Conservation (phyloP, 2,329 filamentous ascomycete species). For the Diplodia sapinea region DNA sequence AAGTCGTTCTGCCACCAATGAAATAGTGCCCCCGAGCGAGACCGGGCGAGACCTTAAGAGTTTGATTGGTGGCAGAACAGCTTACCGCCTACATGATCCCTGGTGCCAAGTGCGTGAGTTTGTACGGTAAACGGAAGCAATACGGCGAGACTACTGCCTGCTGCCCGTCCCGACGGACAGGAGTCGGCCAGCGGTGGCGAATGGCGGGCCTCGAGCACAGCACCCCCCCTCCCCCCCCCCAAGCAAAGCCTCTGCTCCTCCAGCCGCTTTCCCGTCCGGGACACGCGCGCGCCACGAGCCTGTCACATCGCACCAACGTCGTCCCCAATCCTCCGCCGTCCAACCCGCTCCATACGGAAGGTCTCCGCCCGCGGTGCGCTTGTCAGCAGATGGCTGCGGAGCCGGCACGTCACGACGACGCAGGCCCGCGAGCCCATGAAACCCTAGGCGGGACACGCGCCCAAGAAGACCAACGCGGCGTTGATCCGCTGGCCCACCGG, state of each 20-base stretch:
- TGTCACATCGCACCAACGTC: constrained; percentile 10
- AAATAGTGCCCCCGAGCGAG: no score
- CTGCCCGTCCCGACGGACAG: constrained; percentile 20
- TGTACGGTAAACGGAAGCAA: constrained; percentile 7
- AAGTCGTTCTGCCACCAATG: no score
- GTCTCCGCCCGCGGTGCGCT: neutral
- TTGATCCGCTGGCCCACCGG: constrained; percentile 24
- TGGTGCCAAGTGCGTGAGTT: no score
- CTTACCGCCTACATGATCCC: no score
- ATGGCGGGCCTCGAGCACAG: neutral
- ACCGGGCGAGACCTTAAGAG: no score
- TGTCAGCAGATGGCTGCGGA: neutral
- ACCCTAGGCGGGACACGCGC: constrained; percentile 26
- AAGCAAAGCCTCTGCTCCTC: constrained; percentile 3
- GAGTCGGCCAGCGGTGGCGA: neutral
- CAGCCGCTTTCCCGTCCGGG: constrained; percentile 13
- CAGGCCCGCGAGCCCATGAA: constrained; percentile 5
- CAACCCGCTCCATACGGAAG: constrained; percentile 10
- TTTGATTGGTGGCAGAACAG: no score
- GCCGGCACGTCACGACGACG: neutral
- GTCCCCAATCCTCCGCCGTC: neutral
- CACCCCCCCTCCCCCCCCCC: neutral
- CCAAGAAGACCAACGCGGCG: constrained; percentile 25
- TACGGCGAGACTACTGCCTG: constrained; percentile 13
- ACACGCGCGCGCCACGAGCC: constrained; percentile 15